phyloP scores from a whole-genome alignment of 2,329 filamentous ascomycete species.

The Penicillium griseofulvum region DNA sequence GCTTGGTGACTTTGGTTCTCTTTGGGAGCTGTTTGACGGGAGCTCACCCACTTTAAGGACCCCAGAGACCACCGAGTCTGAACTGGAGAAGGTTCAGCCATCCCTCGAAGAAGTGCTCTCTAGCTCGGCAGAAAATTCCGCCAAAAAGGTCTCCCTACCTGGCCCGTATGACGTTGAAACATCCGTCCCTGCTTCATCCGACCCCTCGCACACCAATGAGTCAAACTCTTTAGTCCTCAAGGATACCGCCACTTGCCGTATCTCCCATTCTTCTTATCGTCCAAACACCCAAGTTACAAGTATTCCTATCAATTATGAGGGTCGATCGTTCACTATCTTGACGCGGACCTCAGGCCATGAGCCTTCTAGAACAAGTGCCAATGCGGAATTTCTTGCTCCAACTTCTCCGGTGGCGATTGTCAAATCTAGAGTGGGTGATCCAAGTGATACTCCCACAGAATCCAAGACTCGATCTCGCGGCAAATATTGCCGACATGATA shows the following conservation, averaged over 20 bases:
- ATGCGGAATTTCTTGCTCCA: not conserved
- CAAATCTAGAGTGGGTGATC: not conserved
- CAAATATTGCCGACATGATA: not conserved
- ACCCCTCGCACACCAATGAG: slow-evolving; percentile 2
- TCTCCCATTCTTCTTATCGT: not conserved
- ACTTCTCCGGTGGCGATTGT: not conserved
- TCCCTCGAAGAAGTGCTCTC: slow-evolving; percentile 4
- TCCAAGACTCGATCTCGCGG: slow-evolving; percentile 1
- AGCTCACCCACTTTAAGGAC: not conserved
- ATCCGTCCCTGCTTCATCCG: slow-evolving; percentile 1
- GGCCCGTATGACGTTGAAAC: not conserved
- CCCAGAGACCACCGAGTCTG: not conserved
- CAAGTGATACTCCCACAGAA: slow-evolving; percentile 4
- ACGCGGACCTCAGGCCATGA: not conserved
- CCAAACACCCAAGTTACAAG: not conserved
- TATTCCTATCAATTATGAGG: not conserved
- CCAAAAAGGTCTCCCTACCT: not conserved
- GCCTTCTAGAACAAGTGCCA: not conserved
- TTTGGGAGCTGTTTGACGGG: slow-evolving; percentile 42
- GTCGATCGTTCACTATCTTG: slow-evolving; percentile 8
- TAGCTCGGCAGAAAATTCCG: slow-evolving; percentile 21
- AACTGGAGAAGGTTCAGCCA: not conserved
- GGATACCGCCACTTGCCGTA: not conserved
- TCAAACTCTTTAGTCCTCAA: not conserved
- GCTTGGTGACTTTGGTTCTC: slow-evolving; percentile 45